Conservation (phyloP, 352 stramenopile genomes). For the Pythium chondricola region DNA sequence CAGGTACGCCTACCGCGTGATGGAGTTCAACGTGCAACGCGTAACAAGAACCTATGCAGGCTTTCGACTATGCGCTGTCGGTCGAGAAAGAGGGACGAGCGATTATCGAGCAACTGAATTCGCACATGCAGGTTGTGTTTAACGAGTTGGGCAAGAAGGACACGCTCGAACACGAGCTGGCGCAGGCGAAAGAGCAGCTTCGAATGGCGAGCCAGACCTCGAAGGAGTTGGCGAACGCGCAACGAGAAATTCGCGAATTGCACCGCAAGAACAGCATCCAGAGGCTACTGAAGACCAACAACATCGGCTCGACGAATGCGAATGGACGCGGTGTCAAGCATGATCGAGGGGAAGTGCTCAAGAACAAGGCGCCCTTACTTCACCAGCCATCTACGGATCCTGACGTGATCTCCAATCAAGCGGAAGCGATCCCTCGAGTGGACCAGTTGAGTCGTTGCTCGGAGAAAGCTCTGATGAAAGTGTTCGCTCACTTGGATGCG, state of each 20-base stretch:
- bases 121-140: conserved; percentile 47
- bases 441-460: conserved; percentile 31
- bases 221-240: conserved; percentile 57
- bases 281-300: conserved; percentile 36
- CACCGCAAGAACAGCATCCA: conserved; percentile 66
- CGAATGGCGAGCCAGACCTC: conserved; percentile 43
- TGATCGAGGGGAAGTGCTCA: too few species aligned
- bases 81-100: conserved; percentile 45
- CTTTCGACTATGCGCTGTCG: conserved; percentile 40
- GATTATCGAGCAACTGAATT: conserved; percentile 34
- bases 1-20: conserved; percentile 22
- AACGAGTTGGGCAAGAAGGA: conserved; percentile 65
- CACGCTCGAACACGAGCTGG: conserved; percentile 57
- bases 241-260: conserved; percentile 72
- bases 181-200: conserved; percentile 50
- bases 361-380: too few species aligned
- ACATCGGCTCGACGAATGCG: not conserved
- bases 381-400: too few species aligned
- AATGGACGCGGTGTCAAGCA: not conserved
- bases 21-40: too few species aligned
- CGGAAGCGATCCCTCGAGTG: conserved; percentile 14
- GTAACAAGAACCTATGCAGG: too few species aligned
- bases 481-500: conserved; percentile 66
- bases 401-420: not conserved
- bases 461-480: conserved; percentile 51